Conservation (phyloP, 1,139 yeast species). For the Yamadazyma atlantica region DNA sequence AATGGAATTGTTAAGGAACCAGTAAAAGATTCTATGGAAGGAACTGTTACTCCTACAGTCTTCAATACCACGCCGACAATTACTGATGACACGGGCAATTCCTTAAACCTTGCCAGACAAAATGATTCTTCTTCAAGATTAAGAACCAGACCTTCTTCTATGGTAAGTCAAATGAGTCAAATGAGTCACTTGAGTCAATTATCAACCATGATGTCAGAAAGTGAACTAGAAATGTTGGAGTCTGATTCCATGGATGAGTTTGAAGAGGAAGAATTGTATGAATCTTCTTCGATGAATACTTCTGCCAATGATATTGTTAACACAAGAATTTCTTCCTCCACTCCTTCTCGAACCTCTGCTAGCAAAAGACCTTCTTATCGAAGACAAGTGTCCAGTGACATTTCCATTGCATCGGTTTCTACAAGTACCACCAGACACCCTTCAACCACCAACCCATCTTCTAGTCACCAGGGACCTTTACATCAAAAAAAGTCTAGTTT, state of each 20-base stretch:
- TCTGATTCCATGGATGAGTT: slow-evolving; percentile 48
- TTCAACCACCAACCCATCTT: slow-evolving; percentile 3
- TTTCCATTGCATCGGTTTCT: slow-evolving; percentile 35
- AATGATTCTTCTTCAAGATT: slow-evolving; percentile 5
- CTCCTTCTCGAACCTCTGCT: slow-evolving; percentile 3
- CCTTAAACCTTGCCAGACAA: neutral
- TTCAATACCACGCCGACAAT: slow-evolving; percentile 2
- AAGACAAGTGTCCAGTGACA: slow-evolving; percentile 38
- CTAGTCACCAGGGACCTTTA: slow-evolving; percentile 1
- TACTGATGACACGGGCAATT: neutral
- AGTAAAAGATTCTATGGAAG: too few relatives aligned
- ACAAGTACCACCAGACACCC: slow-evolving; percentile 25
- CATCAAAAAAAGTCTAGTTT: slow-evolving; percentile 30
- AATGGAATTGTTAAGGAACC: neutral
- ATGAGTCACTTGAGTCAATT: slow-evolving; percentile 56
- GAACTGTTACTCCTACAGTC: slow-evolving; percentile 2
- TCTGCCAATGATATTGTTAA: slow-evolving; percentile 12
- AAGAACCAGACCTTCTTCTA: slow-evolving; percentile 60
- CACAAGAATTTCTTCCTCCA: slow-evolving; percentile 2
- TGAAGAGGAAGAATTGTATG: slow-evolving; percentile 31
- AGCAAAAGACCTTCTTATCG: slow-evolving; percentile 33
- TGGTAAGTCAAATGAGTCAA: slow-evolving; percentile 63
- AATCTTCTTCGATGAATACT: slow-evolving; percentile 15
- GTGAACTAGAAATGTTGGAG: slow-evolving; percentile 43
- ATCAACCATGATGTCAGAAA: slow-evolving; percentile 50